Evolutionary conservation across 495 filamentous ascomycete genomes (phyloP).

Genomic region (Usnea hakonensis): DNA sequence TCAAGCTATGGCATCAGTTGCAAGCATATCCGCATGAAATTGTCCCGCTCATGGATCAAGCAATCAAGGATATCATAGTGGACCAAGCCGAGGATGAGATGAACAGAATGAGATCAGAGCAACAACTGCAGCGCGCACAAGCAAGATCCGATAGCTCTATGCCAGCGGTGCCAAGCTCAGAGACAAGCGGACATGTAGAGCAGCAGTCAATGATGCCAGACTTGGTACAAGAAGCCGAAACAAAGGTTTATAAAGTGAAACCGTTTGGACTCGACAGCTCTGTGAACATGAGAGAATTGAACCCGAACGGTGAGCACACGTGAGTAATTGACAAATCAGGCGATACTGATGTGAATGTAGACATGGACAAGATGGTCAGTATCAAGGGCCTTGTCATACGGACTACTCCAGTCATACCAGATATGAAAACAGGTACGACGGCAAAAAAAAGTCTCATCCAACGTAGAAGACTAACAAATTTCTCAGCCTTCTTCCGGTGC

Average conservation of each 20-base stretch:
- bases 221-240: slow-evolving; percentile 56
- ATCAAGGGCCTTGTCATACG: slow-evolving; percentile 97
- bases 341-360: slow-evolving; percentile 33
- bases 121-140: slow-evolving; percentile 39
- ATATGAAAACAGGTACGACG: slow-evolving; percentile 76
- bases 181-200: slow-evolving; percentile 43
- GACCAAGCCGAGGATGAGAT: slow-evolving; percentile 78
- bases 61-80: slow-evolving; percentile 86
- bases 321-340: neutral
- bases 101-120: slow-evolving; percentile 55
- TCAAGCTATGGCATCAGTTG: slow-evolving; percentile 91
- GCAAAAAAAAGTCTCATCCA: neutral
- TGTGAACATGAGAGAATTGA: slow-evolving; percentile 90
- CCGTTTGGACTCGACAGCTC: slow-evolving; percentile 82
- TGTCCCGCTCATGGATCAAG: slow-evolving; percentile 91
- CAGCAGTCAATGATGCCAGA: slow-evolving; percentile 46
- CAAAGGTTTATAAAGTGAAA: slow-evolving; percentile 73
- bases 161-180: slow-evolving; percentile 66
- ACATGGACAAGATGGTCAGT: slow-evolving; percentile 93
- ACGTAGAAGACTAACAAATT: neutral
- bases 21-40: slow-evolving; percentile 92
- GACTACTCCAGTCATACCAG: slow-evolving; percentile 90
- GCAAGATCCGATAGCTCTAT: slow-evolving; percentile 57
- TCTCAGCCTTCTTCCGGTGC: slow-evolving; percentile 81
- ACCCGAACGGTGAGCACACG: slow-evolving; percentile 59